Base-by-base conservation (phyloP, 805 yeast genomes). In the Torulaspora quercuum region DNA sequence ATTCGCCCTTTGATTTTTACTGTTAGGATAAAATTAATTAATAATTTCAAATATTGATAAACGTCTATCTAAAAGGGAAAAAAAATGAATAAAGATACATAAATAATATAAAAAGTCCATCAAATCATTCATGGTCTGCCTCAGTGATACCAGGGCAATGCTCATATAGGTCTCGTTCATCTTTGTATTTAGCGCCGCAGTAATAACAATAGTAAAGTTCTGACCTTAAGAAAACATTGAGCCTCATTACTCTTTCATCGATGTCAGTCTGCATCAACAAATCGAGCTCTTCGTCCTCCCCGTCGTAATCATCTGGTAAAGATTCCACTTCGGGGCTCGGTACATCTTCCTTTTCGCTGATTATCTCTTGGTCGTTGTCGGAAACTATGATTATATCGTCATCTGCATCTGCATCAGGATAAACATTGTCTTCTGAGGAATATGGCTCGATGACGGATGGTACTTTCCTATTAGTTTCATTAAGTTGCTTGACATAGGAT, bases 61-160 rank as follows among this genome's bases (percentile, higher is more conserved):
- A 27, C 11, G 6, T 27, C 20, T 15, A 15, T 15, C n/a, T 16
- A 30, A 30, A 21, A 16, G 18, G 30, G 12, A 10, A 21, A 13
- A 21, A 12, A 15, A 20, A 8, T 12, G 16, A 21, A 30, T 16
- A 30, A 30, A 9, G 21, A 30, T 21, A 12, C 25, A 22, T 10
- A 30, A 21, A 30, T 20, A 6, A 13, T 14, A 30, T 13, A 30
- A 29, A 5, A 12, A 16, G 13, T 15, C 15, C 10, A 14, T 21
- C 7, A 21, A 13, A 21, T 27, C 37, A 63, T 22, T 39, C 26
- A 45, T 75, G 81, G 13, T 68, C 75, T 12, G 57, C 65, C 42
- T 69, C 73, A 3, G 46, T 42, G 1, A 53, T 37, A 1, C 82
- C 82, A 3, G 81, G 81, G 49, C 82, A 76, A 34, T 60, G 53